A percentile compares a stretch with the other conserved stretches of the same genome.
phyloP scores from a whole-genome alignment of 352 stramenopile genomes.

The Globisporangium nunn region DNA sequence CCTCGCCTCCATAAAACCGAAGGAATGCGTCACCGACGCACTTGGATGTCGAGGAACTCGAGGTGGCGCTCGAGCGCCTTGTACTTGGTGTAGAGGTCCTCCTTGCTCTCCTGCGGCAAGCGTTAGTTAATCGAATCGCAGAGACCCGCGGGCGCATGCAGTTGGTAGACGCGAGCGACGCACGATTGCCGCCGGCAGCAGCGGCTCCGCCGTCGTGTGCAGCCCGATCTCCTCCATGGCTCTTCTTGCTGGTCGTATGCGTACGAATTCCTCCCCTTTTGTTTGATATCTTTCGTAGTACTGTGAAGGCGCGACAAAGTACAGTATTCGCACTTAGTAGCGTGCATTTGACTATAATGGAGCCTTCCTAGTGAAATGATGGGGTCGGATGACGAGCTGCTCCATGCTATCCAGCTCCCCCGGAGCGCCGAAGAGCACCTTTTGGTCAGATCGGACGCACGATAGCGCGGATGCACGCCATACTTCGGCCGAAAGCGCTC shows the following conservation, averaged over 20 bases:
- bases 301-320: background rate
- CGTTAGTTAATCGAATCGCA: conserved; percentile 1
- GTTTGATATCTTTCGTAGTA: background rate
- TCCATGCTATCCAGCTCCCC: too few relatives aligned
- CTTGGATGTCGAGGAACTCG: conserved; percentile 82
- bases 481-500: too few relatives aligned
- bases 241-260: background rate
- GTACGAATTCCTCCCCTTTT: background rate
- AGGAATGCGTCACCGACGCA: conserved; percentile 4
- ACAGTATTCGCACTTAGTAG: background rate
- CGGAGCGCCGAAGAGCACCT: too few relatives aligned
- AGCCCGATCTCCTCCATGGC: conserved; percentile 65
- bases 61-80: conserved; percentile 76
- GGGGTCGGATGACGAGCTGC: too few relatives aligned
- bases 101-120: conserved; percentile 38
- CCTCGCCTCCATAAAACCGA: background rate
- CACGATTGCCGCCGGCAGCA: conserved; percentile 42
- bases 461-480: too few relatives aligned
- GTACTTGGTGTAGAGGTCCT: conserved; percentile 72
- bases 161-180: too few relatives aligned
- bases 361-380: too few relatives aligned
- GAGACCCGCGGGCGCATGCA: too few relatives aligned
- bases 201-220: conserved; percentile 26
- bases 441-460: too few relatives aligned
- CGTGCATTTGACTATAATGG: too few relatives aligned